Base-by-base conservation (phyloP, 352 stramenopile species). In the Phytopythium aichiense region DNA sequence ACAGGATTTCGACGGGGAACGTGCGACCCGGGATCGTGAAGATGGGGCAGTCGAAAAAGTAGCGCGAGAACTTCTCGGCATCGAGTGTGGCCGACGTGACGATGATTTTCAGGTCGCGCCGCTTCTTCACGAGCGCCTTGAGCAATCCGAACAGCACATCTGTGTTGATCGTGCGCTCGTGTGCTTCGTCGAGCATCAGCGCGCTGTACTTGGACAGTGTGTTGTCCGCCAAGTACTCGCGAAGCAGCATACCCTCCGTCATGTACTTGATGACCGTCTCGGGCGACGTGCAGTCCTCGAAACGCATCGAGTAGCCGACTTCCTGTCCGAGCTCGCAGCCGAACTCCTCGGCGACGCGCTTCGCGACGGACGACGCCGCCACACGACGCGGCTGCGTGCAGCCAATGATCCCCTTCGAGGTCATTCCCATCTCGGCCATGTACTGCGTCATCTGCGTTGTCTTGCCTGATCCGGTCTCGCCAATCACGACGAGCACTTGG, bases 371-470 rank as follows among this genome's bases (percentile, higher is more conserved):
- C 9, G 97, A 98, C 25, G 98, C 98, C 22, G 98, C 97, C 18
- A 99, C 96, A 76, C 98, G 91, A 67, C 98, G 88, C 12, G 97
- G 97, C 79, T 99, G 98, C 20, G 97, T 99, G 66, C 97, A 99
- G 0, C 98, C 89, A 58, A 99, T 98, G 20, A 98, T 97, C 4
- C 88, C 95, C 30, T 89, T 94, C n/a, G 94, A 97, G n/a, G 93
- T 98, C 2, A 98, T 74, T 0, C 97, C 97, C 74, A 98, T 94
- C 74, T 99, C 98, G 16, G 91, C 93, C 84, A 99, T 97, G 73
- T 99, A 99, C 73, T 99, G 98, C 5, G 97, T 99, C 94, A 99
- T 99, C 72, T 99, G 98, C 5, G 98, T 99, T 6, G 97, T 99
- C 72, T 99, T 99, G 40, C 98, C 97, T 1, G 81, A 98, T 4